A percentile compares a stretch with the other conserved stretches of the same genome.
These are phyloP conservation scores for Didymella lethalis DNA, from an alignment of 2,329 filamentous ascomycete genomes.

Conservation along the genomic window DNA sequence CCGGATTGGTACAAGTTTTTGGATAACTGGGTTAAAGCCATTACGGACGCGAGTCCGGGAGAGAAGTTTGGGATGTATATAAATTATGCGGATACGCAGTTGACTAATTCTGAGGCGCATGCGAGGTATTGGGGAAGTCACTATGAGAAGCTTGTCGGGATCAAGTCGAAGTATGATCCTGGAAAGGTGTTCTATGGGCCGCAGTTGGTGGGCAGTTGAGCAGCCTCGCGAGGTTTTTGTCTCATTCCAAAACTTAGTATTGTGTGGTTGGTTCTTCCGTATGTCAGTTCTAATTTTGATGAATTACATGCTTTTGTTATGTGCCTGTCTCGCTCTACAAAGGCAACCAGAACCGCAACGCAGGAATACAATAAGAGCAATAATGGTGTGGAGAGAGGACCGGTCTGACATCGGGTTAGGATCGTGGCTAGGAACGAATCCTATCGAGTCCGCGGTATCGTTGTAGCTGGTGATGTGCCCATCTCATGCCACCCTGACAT, in stretches of 20 bases:
- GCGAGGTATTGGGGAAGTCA: neutral
- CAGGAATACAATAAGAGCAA: no score
- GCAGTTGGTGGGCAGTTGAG: neutral
- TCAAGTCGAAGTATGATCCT: neutral
- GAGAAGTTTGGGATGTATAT: neutral
- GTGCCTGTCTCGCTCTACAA: no score
- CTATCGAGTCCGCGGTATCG: no score
- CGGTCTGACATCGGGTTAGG: no score
- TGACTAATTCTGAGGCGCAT: neutral
- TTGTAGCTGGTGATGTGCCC: no score
- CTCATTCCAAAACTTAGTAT: neutral
- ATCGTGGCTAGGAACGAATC: no score
- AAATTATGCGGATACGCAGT: neutral
- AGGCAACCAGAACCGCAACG: no score
- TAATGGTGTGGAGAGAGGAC: no score
- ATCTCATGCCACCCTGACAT: no score
- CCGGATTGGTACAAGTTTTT: neutral
- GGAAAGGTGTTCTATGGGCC: neutral
- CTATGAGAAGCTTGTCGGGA: neutral
- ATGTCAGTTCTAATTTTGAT: no score
- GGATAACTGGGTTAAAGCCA: neutral
- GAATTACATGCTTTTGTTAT: no score
- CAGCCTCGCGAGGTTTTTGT: neutral
- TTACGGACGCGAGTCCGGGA: neutral
- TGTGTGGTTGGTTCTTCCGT: neutral